Conservation (phyloP, 345 rosid genomes). For the Gossypium arboreum region DNA sequence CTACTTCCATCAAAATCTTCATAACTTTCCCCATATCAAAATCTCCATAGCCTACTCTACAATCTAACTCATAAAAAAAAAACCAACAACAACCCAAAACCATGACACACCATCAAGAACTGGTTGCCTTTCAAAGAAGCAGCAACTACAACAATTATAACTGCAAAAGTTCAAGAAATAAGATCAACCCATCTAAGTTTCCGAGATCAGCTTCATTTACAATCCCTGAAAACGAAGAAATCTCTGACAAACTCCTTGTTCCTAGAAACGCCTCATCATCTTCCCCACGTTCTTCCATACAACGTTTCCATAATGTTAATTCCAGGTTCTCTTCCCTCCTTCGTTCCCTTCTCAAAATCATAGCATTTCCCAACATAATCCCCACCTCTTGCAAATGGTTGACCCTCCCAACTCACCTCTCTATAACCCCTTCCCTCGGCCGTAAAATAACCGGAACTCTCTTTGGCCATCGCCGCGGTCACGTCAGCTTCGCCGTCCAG, state of each 20-base stretch:
- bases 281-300: neutral
- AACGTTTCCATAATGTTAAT: neutral
- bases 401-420: neutral
- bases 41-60: neutral
- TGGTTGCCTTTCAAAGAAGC: neutral
- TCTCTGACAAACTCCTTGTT: neutral
- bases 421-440: conserved; percentile 1
- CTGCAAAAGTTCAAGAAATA: neutral
- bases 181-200: neutral
- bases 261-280: neutral
- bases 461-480: conserved; percentile 1
- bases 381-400: neutral
- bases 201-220: neutral
- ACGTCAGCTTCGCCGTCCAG: conserved; percentile 1
- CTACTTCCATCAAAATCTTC: neutral
- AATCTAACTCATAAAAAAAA: neutral
- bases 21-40: neutral
- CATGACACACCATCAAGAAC: no score
- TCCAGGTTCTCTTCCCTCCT: neutral
- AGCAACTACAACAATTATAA: neutral
- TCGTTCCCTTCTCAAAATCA: neutral
- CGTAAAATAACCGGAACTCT: neutral
- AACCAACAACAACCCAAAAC: no score
- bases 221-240: neutral
- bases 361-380: neutral